Conservation (phyloP, 805 yeast species). For the Tetrapisispora fleetii region DNA sequence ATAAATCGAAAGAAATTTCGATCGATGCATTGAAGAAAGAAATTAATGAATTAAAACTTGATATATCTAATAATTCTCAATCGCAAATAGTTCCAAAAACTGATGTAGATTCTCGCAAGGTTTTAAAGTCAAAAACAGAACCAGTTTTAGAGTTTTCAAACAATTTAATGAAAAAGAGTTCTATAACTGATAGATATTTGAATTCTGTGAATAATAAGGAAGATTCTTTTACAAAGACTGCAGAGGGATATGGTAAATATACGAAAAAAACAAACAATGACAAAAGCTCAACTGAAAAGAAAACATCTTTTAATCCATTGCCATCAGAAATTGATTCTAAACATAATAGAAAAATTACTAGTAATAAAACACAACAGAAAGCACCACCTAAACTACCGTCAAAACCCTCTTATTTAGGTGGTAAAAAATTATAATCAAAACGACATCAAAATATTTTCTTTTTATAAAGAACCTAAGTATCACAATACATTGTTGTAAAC, state of each 20-base stretch:
- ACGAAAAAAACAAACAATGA: constrained; percentile 29
- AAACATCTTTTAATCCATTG: neutral
- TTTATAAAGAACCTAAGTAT: no score
- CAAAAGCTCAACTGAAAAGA: neutral
- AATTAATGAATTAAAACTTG: neutral
- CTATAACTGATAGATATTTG: constrained; percentile 49
- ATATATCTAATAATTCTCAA: neutral
- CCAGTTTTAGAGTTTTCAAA: neutral
- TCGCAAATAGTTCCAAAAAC: neutral
- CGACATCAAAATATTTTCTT: no score
- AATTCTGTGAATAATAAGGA: constrained; percentile 31
- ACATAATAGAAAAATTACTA: constrained; percentile 1
- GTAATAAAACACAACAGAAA: constrained; percentile 10
- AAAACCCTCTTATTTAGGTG: constrained; percentile 37
- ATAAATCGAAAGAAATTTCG: neutral
- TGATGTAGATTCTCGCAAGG: neutral
- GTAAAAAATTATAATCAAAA: neutral
- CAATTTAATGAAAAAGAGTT: constrained; percentile 13
- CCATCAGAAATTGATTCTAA: neutral
- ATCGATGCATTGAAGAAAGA: neutral
- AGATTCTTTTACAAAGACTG: constrained; percentile 38
- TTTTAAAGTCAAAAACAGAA: neutral
- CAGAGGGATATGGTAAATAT: constrained; percentile 73
- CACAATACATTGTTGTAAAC: no score
- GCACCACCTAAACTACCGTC: constrained; percentile 30